Evolutionary conservation across 2,329 filamentous ascomycete species (phyloP), one percentile per base, ranked within the genome.

Genomic region (Coniochaeta sp.): DNA sequence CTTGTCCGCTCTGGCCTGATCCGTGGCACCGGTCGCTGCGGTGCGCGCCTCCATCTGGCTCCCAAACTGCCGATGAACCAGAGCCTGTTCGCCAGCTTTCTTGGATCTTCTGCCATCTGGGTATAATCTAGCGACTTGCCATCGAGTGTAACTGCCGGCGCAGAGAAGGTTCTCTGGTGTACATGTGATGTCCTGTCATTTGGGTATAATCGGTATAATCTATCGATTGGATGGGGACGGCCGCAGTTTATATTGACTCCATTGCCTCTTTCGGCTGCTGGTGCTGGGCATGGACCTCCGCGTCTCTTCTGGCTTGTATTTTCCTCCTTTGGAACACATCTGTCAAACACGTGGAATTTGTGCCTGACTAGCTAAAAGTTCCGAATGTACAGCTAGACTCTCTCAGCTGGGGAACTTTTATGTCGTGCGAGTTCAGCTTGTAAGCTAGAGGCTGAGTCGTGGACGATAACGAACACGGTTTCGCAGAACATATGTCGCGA

Each of bases 141-240:
- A 22, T 9, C 13, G 14, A n/a, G 20, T 22, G 35, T 46, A 51
- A 51, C 49, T 51, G 49, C 49, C 49, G 49, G 27, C 33, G 38
- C 13, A 24, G 16, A 22, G 14, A 26, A 51, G 30, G 22, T 35
- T 47, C 14, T 47, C 16, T 35, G 50, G 22, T 32, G 40, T 32
- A 33, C 31, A 49, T 26, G 28, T 33, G 47, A 49, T 49, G 31
- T 51, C 40, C 42, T 32, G 26, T 48, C 50, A 51, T 51, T 40
- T 51, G 50, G 50, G 12, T 47, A 51, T 48, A 48, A 51, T 51
- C 40, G 50, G 8, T 47, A 51, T 40, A 48, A 51, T 51, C 28
- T 47, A 51, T 47, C 42, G 50, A 51, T 51, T 51, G 50, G 50
- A 2, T n/a, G 30, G 50, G 50, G 40, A 28, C 24, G 24, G 40